Percentiles rank a stretch among this genome's conserved stretches.
Conservation (phyloP, 2,329 filamentous ascomycete genomes). For the Arthrinium phaeospermum region DNA sequence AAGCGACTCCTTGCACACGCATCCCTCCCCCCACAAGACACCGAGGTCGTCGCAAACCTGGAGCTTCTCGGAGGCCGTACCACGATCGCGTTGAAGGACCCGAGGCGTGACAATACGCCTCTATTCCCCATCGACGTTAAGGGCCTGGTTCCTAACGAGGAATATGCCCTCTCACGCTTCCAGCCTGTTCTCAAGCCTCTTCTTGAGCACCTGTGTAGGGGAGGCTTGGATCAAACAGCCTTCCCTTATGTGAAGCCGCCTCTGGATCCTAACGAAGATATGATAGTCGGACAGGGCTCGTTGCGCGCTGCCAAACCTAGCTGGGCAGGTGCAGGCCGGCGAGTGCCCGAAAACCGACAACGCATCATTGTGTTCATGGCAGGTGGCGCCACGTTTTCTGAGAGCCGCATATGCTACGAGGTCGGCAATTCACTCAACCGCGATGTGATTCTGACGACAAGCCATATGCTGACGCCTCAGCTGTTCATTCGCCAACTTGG, state of each 20-base stretch:
- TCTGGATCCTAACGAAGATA: constrained; percentile 65
- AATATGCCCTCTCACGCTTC: constrained; percentile 86
- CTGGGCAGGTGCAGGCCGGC: constrained; percentile 85
- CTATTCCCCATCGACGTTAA: constrained; percentile 74
- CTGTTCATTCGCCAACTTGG: constrained; percentile 83
- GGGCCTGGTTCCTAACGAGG: constrained; percentile 65
- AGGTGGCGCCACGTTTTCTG: constrained; percentile 92
- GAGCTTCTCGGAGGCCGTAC: constrained; percentile 81
- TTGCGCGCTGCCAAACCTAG: constrained; percentile 91
- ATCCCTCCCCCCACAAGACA: constrained; percentile 75
- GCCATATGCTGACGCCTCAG: constrained; percentile 88
- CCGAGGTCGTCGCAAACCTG: constrained; percentile 76
- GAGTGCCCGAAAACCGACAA: constrained; percentile 81
- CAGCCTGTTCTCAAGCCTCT: constrained; percentile 82
- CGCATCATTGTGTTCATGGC: constrained; percentile 94
- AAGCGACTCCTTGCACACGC: constrained; percentile 85
- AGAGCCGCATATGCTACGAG: constrained; percentile 89
- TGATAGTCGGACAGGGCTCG: constrained; percentile 70
- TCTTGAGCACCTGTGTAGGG: constrained; percentile 75
- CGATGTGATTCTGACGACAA: constrained; percentile 87
- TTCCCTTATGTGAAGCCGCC: constrained; percentile 80
- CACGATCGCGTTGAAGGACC: constrained; percentile 75
- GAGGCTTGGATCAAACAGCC: constrained; percentile 66
- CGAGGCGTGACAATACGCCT: constrained; percentile 66
- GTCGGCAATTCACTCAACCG: constrained; percentile 72